phyloP scores from a whole-genome alignment of 2,329 filamentous ascomycete genomes.

The Erysiphe pulchra region DNA sequence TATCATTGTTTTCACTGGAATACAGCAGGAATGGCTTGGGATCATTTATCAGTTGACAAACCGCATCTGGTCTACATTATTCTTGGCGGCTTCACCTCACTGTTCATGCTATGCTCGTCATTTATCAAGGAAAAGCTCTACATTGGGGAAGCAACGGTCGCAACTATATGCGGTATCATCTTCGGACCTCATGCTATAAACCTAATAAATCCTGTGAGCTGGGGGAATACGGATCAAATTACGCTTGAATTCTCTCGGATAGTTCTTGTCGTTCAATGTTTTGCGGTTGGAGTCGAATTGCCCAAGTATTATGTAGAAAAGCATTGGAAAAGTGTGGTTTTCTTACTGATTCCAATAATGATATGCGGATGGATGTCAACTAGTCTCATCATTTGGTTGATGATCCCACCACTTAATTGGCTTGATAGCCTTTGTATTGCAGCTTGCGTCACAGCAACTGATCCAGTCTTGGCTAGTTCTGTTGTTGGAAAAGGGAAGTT shows the following conservation, averaged over 20 bases:
- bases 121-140: slow-evolving; percentile 97
- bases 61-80: slow-evolving; percentile 98
- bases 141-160: slow-evolving; percentile 93
- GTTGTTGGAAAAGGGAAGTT: slow-evolving; percentile 99
- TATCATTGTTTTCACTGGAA: too few species aligned
- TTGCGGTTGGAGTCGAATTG: slow-evolving; percentile 73
- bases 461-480: slow-evolving; percentile 87
- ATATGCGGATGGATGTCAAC: slow-evolving; percentile 85
- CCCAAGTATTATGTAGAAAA: slow-evolving; percentile 92
- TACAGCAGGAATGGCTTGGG: slow-evolving; percentile 37
- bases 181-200: slow-evolving; percentile 69
- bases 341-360: slow-evolving; percentile 88
- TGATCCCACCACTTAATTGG: slow-evolving; percentile 58
- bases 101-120: slow-evolving; percentile 96
- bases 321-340: slow-evolving; percentile 80
- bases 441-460: slow-evolving; percentile 89
- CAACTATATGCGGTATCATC: slow-evolving; percentile 66
- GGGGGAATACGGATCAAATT: slow-evolving; percentile 67
- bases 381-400: slow-evolving; percentile 84
- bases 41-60: slow-evolving; percentile 64
- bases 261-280: slow-evolving; percentile 77
- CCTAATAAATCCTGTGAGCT: slow-evolving; percentile 47
- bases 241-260: slow-evolving; percentile 77
- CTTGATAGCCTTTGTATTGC: slow-evolving; percentile 68
- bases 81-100: slow-evolving; percentile 81